Conservation (phyloP, 257 asterid species). For the Knoxia roxburghii region DNA sequence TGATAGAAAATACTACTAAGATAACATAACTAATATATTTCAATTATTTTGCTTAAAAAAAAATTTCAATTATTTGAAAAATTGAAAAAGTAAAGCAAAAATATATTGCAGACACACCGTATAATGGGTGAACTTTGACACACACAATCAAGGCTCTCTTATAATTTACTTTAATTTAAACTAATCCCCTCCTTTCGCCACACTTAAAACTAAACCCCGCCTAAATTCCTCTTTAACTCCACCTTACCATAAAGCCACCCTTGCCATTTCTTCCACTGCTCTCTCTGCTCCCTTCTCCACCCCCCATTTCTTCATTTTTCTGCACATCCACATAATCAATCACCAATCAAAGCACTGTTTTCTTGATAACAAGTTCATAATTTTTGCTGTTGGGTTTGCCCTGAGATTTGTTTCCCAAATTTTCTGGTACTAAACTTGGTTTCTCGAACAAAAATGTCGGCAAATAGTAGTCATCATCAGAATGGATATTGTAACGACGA, state of each 20-base stretch:
- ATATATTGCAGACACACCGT: too few species aligned
- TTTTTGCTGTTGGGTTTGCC: not conserved
- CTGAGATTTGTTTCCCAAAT: not conserved
- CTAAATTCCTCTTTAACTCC: not conserved
- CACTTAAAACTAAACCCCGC: constrained; percentile 10
- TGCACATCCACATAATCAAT: not conserved
- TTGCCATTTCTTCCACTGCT: not conserved
- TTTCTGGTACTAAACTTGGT: not conserved
- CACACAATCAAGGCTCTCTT: too few species aligned
- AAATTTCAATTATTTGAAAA: too few species aligned
- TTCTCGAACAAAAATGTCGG: not conserved
- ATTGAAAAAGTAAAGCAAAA: too few species aligned
- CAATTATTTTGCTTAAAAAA: too few species aligned
- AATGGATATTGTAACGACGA: constrained; percentile 27
- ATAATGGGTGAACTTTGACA: too few species aligned
- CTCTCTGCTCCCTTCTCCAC: not conserved
- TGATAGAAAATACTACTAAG: too few species aligned
- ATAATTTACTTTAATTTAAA: too few species aligned
- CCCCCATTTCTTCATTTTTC: not conserved
- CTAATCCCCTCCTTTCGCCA: too few species aligned
- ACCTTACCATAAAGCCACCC: not conserved
- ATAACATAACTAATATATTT: too few species aligned
- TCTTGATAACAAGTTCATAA: not conserved
- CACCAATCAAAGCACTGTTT: not conserved
- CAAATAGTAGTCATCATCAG: not conserved